Evolutionary conservation across 1,139 yeast genomes (phyloP).

Genomic region (Geotrichum phurueaensis): DNA sequence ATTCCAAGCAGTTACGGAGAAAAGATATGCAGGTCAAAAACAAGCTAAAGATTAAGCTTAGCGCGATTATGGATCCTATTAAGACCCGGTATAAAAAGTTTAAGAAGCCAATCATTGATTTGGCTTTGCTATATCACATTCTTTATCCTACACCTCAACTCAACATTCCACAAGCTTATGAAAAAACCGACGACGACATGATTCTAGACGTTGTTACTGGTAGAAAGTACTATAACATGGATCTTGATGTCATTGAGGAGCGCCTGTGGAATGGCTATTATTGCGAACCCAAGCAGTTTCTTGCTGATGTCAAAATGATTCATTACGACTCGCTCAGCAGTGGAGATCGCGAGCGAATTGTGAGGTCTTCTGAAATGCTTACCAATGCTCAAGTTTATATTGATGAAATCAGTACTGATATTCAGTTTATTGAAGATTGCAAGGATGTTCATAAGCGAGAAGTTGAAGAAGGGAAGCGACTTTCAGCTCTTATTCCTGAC

Average conservation of each 20-base stretch:
- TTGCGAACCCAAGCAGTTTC: conserved; percentile 85
- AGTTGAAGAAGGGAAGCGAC: conserved; percentile 19
- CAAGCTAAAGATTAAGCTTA: conserved; percentile 72
- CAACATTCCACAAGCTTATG: conserved; percentile 42
- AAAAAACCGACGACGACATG: conserved; percentile 61
- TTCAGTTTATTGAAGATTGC: conserved; percentile 72
- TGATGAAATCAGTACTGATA: conserved; percentile 66
- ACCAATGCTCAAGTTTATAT: conserved; percentile 95
- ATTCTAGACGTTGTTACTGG: conserved; percentile 75
- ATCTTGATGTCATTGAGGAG: conserved; percentile 87
- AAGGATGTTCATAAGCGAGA: conserved; percentile 69
- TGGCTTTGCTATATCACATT: conserved; percentile 60
- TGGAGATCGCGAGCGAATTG: conserved; percentile 77
- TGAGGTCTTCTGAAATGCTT: conserved; percentile 91
- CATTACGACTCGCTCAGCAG: conserved; percentile 66
- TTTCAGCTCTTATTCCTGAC: neutral
- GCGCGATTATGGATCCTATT: conserved; percentile 84
- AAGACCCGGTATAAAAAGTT: conserved; percentile 82
- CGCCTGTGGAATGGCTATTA: conserved; percentile 95
- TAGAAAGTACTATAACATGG: conserved; percentile 74
- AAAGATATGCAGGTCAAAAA: conserved; percentile 80
- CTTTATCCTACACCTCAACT: conserved; percentile 50
- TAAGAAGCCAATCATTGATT: conserved; percentile 85
- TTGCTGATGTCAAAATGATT: conserved; percentile 78
- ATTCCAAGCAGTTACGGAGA: conserved; percentile 51